Base-by-base conservation (phyloP, 805 yeast species). In the Suhomyces faveliae region DNA sequence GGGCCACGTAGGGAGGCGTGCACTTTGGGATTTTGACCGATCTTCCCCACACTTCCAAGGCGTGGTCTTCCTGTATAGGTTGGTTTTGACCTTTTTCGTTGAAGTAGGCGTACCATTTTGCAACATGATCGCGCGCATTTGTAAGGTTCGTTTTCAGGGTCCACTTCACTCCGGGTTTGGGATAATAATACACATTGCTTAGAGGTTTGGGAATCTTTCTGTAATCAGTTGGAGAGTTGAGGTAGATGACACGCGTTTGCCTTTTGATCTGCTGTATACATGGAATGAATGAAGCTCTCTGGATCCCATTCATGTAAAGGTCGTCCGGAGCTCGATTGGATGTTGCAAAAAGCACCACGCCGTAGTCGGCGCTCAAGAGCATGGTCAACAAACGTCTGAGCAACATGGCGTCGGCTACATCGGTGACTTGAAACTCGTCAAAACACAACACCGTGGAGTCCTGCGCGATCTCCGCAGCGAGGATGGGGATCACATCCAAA, bases 321-420 rank as follows among this genome's bases (percentile, higher is more conserved):
- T 90, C 97, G 64, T 87, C 94, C 0, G 99, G 99, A 0, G 91
- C 91, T 57, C 99, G 81, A 67, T 94, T 94, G 6, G 97, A 89
- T 1, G 99, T 94, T 22, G 96, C 91, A 72, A 94, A 91, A 8
- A 94, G 69, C 1, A 91, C 83, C 19, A 91, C 84, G 0, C 98
- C 98, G 59, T 86, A 85, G 45, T 84, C 80, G 0, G 84, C 80
- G 40, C 85, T 79, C 48, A 91, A 68, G n/a, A 88, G 74, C 33
- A 81, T 66, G 58, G 81, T 79, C 35, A 89, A 61, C 35, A 91
- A 70, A 43, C 97, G 75, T 53, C 99, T 80, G 38, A 94, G 74
- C 27, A 94, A 75, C 98, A 94, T 94, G 2, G 99, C 99, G 67
- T 94, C 99, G 0, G 98, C 99, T 24, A 94, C 97, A 65, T 94